These are phyloP conservation scores for Cryptococcus neoformans DNA, from an alignment of 1,284 basidiomycete species.

Conservation along the genomic window DNA sequence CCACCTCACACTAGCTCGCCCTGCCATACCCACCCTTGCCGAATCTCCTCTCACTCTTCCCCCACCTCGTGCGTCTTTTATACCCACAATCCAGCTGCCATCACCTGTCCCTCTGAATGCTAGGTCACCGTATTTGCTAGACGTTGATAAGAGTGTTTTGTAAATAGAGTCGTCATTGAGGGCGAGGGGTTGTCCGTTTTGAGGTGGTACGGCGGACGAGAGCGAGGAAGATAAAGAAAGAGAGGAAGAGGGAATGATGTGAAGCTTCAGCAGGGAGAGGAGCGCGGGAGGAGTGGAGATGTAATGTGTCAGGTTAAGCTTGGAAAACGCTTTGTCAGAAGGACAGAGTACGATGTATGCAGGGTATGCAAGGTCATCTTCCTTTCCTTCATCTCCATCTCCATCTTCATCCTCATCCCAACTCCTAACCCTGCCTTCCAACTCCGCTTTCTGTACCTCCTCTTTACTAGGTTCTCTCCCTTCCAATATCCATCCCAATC, in stretches of 20 bases:
- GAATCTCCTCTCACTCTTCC: constrained; percentile 63
- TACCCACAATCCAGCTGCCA: constrained; percentile 70
- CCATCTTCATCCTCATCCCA: constrained; percentile 36
- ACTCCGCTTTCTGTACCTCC: constrained; percentile 48
- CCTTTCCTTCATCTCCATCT: constrained; percentile 38
- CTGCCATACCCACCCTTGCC: constrained; percentile 75
- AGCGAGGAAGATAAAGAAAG: constrained; percentile 8
- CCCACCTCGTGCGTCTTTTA: constrained; percentile 71
- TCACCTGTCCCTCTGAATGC: constrained; percentile 62
- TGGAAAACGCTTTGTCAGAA: constrained; percentile 85
- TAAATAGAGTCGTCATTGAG: constrained; percentile 70
- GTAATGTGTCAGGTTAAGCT: constrained; percentile 77
- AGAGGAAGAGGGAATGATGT: constrained; percentile 65
- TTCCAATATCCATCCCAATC: constrained; percentile 85
- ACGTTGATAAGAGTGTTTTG: constrained; percentile 63
- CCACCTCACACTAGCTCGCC: constrained; percentile 64
- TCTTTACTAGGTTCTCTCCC: constrained; percentile 68
- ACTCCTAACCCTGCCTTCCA: constrained; percentile 52
- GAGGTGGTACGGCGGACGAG: constrained; percentile 15
- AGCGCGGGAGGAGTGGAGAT: constrained; percentile 63
- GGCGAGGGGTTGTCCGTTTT: constrained; percentile 59
- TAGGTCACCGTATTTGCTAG: constrained; percentile 71
- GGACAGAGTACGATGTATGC: constrained; percentile 82
- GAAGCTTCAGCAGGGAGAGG: constrained; percentile 73
- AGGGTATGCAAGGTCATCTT: constrained; percentile 40